These are phyloP conservation scores for Selaginella tamariscina DNA, from an alignment of 75 land plant genomes.

Conservation along the genomic window DNA sequence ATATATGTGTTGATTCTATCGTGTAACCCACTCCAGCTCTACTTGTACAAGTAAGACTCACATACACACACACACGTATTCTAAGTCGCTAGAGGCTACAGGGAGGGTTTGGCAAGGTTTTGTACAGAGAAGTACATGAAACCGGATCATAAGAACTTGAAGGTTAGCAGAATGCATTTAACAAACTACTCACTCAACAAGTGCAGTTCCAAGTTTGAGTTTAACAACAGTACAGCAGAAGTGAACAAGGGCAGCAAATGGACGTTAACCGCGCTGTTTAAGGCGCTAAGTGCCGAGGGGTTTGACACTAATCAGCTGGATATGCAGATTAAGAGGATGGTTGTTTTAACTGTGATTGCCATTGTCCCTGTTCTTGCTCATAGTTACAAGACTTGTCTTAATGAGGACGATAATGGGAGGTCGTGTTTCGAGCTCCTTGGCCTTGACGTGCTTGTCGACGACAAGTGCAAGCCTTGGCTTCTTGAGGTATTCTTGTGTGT, in stretches of 20 bases:
- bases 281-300: not conserved
- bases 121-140: slow-evolving; percentile 12
- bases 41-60: slow-evolving; percentile 3
- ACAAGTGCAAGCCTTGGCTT: slow-evolving; percentile 11
- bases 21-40: slow-evolving; percentile 2
- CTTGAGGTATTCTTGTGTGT: slow-evolving; percentile 3
- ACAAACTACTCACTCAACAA: slow-evolving; percentile 12
- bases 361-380: slow-evolving; percentile 11
- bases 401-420: slow-evolving; percentile 1
- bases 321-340: slow-evolving; percentile 10
- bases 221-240: slow-evolving; percentile 5
- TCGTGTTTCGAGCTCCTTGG: slow-evolving; percentile 12
- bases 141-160: not conserved
- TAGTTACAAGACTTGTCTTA: slow-evolving; percentile 5
- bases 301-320: slow-evolving; percentile 10
- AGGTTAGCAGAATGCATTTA: slow-evolving; percentile 8
- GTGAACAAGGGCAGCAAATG: slow-evolving; percentile 9
- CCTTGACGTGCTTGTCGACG: slow-evolving; percentile 1
- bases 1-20: slow-evolving; percentile 2
- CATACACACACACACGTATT: too few relatives aligned
- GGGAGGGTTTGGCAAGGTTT: slow-evolving; percentile 11
- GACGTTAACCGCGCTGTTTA: not conserved
- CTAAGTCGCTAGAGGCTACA: not conserved
- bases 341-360: slow-evolving; percentile 6
- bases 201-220: slow-evolving; percentile 11